phyloP scores from a whole-genome alignment of 169 alveolate species.

The Miamiensis avidus region DNA sequence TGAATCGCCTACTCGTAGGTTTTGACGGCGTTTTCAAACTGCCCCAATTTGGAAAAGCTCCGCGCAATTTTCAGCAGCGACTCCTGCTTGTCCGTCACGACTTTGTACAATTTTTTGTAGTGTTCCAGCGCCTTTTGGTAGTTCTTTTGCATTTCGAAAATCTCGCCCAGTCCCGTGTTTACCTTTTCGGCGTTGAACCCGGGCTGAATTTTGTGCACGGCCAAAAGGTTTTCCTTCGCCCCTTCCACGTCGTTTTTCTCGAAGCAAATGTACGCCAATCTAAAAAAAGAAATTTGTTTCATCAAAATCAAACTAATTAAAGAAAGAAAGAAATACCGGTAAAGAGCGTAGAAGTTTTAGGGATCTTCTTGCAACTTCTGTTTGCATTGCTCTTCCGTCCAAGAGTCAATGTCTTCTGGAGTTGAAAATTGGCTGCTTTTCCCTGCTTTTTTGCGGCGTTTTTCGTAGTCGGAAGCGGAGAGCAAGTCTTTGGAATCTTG shows the following conservation, averaged over 20 bases:
- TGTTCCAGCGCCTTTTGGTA: constrained; percentile 46
- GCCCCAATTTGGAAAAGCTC: constrained; percentile 52
- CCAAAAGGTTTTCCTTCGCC: constrained; percentile 33
- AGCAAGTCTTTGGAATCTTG: constrained; percentile 6
- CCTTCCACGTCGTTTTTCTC: constrained; percentile 44
- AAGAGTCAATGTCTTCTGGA: constrained; percentile 40
- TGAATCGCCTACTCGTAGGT: constrained; percentile 52
- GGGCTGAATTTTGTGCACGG: constrained; percentile 33
- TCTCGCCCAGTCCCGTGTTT: constrained; percentile 51
- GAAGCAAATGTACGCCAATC: constrained; percentile 47
- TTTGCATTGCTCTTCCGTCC: constrained; percentile 63
- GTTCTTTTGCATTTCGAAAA: constrained; percentile 41
- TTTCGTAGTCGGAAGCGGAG: not conserved
- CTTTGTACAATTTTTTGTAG: constrained; percentile 39
- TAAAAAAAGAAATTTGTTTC: not conserved
- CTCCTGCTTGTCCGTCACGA: constrained; percentile 36
- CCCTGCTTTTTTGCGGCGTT: constrained; percentile 6
- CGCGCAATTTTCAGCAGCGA: constrained; percentile 51
- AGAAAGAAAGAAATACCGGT: no score
- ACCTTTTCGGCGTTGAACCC: constrained; percentile 40
- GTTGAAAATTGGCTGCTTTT: constrained; percentile 9
- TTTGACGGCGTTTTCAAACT: constrained; percentile 38
- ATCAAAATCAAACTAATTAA: no score
- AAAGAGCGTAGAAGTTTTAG: constrained; percentile 43
- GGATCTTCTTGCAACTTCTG: constrained; percentile 40